Conservation (phyloP, 495 filamentous ascomycete genomes). For the Thozetella sp. region DNA sequence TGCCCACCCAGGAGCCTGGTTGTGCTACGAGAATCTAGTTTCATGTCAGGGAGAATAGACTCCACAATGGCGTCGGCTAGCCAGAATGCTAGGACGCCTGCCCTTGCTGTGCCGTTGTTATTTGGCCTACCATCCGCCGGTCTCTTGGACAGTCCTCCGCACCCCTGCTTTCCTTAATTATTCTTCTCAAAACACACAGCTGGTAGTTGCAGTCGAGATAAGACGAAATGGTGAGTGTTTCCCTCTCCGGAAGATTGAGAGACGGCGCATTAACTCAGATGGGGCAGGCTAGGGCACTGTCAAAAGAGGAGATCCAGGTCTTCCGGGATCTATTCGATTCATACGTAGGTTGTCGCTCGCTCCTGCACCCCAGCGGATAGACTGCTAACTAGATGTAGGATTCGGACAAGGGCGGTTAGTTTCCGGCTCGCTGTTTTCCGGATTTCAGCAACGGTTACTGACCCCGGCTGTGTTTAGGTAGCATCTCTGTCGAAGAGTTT, state of each 20-base stretch:
- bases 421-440: neutral
- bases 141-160: too few relatives aligned
- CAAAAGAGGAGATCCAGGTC: slow-evolving; percentile 30
- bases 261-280: slow-evolving; percentile 1
- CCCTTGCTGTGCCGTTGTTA: too few relatives aligned
- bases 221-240: neutral
- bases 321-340: slow-evolving; percentile 34
- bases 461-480: slow-evolving; percentile 20
- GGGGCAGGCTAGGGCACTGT: slow-evolving; percentile 26
- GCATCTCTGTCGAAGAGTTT: slow-evolving; percentile 33
- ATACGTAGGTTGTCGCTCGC: slow-evolving; percentile 23
- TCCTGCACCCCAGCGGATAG: neutral
- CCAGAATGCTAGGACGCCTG: too few relatives aligned
- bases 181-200: too few relatives aligned
- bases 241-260: neutral
- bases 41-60: too few relatives aligned
- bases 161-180: too few relatives aligned
- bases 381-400: slow-evolving; percentile 17
- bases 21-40: too few relatives aligned
- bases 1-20: too few relatives aligned
- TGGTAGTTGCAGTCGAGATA: too few relatives aligned
- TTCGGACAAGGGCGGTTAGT: slow-evolving; percentile 32
- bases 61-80: too few relatives aligned
- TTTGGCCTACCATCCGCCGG: too few relatives aligned
- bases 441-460: slow-evolving; percentile 2